A percentile compares a stretch with the other conserved stretches of the same genome.
These are phyloP conservation scores for Selaginella moellendorffii DNA, from an alignment of 75 land plant species.

Conservation along the genomic window DNA sequence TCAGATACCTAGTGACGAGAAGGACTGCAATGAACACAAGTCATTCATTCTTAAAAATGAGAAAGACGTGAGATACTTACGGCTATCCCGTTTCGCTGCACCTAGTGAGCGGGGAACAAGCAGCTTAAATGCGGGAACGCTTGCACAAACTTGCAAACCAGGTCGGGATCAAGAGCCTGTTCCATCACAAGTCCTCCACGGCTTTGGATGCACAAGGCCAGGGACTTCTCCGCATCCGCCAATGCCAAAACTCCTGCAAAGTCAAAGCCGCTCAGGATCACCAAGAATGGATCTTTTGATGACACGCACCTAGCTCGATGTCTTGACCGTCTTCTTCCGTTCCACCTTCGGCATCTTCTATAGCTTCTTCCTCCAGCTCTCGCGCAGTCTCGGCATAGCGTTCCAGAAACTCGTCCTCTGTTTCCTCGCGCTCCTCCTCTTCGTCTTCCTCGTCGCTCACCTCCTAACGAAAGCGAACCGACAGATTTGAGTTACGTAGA, in stretches of 20 bases:
- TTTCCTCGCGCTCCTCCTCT: slow-evolving; percentile 40
- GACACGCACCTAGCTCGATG: slow-evolving; percentile 45
- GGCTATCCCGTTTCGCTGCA: no score
- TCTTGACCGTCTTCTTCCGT: slow-evolving; percentile 55
- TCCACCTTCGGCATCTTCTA: slow-evolving; percentile 46
- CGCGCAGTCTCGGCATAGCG: slow-evolving; percentile 62
- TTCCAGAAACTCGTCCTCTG: slow-evolving; percentile 66
- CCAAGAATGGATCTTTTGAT: neutral
- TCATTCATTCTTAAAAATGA: no score
- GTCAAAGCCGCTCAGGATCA: slow-evolving; percentile 3
- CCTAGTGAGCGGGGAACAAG: slow-evolving; percentile 18
- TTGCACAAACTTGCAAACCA: slow-evolving; percentile 19
- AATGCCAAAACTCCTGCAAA: neutral
- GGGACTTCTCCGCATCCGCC: slow-evolving; percentile 3
- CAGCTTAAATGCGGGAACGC: slow-evolving; percentile 20
- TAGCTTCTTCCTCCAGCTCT: slow-evolving; percentile 32
- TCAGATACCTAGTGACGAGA: no score
- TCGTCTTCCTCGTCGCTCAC: slow-evolving; percentile 41
- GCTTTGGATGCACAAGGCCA: slow-evolving; percentile 22
- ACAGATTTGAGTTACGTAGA: neutral
- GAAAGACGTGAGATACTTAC: no score
- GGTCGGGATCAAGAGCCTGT: slow-evolving; percentile 13
- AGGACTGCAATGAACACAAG: no score
- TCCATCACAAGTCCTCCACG: slow-evolving; percentile 12
- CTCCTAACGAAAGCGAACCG: slow-evolving; percentile 27